Percentiles rank a stretch among this genome's conserved stretches.
These are phyloP conservation scores for Trichophyton verrucosum DNA, from an alignment of 2,329 filamentous ascomycete species.

Conservation along the genomic window DNA sequence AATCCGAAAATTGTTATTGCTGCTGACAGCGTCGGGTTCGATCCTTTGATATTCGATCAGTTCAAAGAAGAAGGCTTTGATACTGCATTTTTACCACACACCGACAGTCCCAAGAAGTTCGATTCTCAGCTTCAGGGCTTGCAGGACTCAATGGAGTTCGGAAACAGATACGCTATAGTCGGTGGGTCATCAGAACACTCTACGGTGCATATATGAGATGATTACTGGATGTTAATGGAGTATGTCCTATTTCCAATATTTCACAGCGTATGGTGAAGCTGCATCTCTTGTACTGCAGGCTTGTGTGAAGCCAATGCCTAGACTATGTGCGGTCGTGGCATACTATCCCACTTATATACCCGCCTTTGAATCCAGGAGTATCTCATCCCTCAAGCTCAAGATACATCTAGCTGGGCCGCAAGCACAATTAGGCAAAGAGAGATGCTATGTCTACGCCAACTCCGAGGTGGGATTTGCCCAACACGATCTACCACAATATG, in stretches of 20 bases:
- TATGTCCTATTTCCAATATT: background rate
- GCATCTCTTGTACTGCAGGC: constrained; percentile 48
- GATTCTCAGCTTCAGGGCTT: constrained; percentile 39
- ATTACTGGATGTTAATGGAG: no score
- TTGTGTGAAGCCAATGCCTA: constrained; percentile 45
- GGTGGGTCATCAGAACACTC: constrained; percentile 30
- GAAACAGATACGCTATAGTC: constrained; percentile 51
- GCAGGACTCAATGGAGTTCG: constrained; percentile 43
- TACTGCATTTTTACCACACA: constrained; percentile 45
- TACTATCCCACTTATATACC: constrained; percentile 53
- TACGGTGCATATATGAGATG: no score
- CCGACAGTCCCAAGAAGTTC: constrained; percentile 40
- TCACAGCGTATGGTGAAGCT: constrained; percentile 48
- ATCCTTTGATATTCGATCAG: constrained; percentile 7
- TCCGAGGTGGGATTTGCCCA: constrained; percentile 58
- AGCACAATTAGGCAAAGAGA: constrained; percentile 29
- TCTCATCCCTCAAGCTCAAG: constrained; percentile 24
- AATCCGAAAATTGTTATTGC: constrained; percentile 46
- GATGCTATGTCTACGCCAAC: constrained; percentile 43
- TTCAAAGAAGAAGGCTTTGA: constrained; percentile 45
- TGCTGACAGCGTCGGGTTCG: constrained; percentile 8
- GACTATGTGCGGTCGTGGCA: constrained; percentile 46
- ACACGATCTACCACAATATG: constrained; percentile 54
- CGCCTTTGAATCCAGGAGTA: constrained; percentile 29
- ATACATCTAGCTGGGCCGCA: constrained; percentile 46